These are phyloP conservation scores for Boletus sp. DNA, from an alignment of 768 basidiomycete species.

Conservation along the genomic window DNA sequence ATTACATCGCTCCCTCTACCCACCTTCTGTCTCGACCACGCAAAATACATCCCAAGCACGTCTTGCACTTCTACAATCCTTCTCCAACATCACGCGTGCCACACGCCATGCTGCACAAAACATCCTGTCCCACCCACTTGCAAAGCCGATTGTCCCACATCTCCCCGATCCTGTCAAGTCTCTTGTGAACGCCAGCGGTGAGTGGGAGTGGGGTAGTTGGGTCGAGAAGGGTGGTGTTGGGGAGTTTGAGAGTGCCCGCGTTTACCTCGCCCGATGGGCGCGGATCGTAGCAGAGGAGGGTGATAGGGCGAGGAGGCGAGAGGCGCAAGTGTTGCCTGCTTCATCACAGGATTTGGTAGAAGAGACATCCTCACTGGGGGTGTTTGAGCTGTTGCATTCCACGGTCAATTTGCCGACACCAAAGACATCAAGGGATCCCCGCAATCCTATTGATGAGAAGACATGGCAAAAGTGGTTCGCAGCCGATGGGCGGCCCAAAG, in stretches of 20 bases:
- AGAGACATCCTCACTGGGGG: conserved; percentile 74
- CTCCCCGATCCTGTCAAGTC: conserved; percentile 92
- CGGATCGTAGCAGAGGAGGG: conserved; percentile 97
- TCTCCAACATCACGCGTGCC: conserved; percentile 90
- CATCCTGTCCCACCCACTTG: conserved; percentile 91
- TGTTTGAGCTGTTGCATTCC: conserved; percentile 83
- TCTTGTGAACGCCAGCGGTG: conserved; percentile 86
- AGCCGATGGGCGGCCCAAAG: conserved; percentile 62
- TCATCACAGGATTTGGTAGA: conserved; percentile 49
- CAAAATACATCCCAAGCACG: conserved; percentile 69
- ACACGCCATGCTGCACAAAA: conserved; percentile 94
- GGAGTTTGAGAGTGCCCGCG: conserved; percentile 93
- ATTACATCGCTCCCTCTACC: conserved; percentile 70
- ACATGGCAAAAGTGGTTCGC: conserved; percentile 81
- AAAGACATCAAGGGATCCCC: conserved; percentile 77
- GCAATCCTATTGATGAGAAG: conserved; percentile 69
- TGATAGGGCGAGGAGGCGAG: conserved; percentile 79
- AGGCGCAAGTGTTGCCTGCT: conserved; percentile 67
- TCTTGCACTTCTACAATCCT: conserved; percentile 84
- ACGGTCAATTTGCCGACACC: conserved; percentile 80
- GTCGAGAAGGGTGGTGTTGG: conserved; percentile 91
- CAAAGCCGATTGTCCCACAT: conserved; percentile 94
- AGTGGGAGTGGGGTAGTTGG: conserved; percentile 93
- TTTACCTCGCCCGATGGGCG: conserved; percentile 97
- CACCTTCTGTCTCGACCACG: conserved; percentile 50